phyloP scores from a whole-genome alignment of 805 yeast species.

The Barnettozyma botsteinii region DNA sequence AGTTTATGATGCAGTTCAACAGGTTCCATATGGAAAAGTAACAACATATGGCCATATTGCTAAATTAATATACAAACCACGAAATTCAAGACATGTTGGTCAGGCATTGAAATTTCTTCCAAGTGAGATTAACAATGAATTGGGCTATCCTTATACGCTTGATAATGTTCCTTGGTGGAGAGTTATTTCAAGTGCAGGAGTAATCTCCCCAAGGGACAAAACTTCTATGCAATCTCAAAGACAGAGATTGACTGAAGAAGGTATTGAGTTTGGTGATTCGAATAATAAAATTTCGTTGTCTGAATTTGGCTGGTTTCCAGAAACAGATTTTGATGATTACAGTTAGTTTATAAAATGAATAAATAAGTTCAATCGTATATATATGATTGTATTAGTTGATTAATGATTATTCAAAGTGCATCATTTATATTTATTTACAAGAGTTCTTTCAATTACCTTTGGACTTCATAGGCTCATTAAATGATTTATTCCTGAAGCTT shows the following conservation, averaged over 20 bases:
- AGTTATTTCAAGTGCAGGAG: conserved; percentile 59
- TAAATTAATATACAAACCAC: conserved; percentile 52
- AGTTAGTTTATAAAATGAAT: conserved; percentile 2
- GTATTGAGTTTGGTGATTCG: conserved; percentile 31
- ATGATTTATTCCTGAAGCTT: conserved; percentile 11
- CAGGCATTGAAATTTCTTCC: conserved; percentile 54
- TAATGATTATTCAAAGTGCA: neutral
- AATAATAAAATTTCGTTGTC: conserved; percentile 34
- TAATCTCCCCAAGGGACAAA: conserved; percentile 46
- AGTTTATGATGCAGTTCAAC: conserved; percentile 47
- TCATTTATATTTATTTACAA: too few species aligned
- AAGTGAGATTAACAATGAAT: neutral
- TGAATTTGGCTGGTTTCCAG: conserved; percentile 68
- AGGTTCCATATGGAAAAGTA: conserved; percentile 58
- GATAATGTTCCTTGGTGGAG: conserved; percentile 75
- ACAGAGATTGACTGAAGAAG: conserved; percentile 40
- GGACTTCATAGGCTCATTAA: neutral
- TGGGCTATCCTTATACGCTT: conserved; percentile 18
- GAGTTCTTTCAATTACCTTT: too few species aligned
- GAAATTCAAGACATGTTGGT: conserved; percentile 71
- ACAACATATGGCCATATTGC: conserved; percentile 79
- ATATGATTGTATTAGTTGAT: neutral
- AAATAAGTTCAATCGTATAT: neutral
- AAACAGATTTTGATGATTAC: conserved; percentile 25
- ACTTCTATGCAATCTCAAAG: conserved; percentile 43